Evolutionary conservation across 768 basidiomycete genomes (phyloP), one percentile per base, ranked within the genome.

Genomic region (Pleurotus tuoliensis): DNA sequence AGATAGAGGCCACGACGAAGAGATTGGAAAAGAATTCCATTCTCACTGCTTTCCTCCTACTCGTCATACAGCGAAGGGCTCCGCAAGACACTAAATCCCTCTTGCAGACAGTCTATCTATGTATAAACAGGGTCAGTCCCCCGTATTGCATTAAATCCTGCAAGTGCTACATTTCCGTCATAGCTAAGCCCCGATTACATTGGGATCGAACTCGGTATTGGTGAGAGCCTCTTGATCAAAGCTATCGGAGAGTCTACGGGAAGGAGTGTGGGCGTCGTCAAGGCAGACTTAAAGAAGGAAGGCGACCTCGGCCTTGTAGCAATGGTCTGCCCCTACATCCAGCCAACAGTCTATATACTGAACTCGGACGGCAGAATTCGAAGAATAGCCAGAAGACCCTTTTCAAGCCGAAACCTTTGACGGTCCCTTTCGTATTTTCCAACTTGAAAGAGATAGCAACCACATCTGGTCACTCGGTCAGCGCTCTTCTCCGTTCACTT

Each of bases 261-360:
- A n/a, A 82, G 97, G 56, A 93, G 86, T 61, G 69, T 84, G 39
- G 77, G 84, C 2, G 78, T 87, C 44, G 83, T 99, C 64, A 98
- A 98, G 67, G 83, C 87, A 4, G 96, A 98, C 64, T 77, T 98
- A 59, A 93, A 94, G 80, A 91, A 86, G 67, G 93, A 94, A 66
- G 97, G 97, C 38, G 97, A 99, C 67, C 76, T 99, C 5, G 97
- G 97, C 6, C 77, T 95, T 25, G 96, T 99, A 1, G 97, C 97
- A n/a, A 94, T 90, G 90, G 95, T 87, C 56, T 62, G 81, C 60
- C 13, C 57, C 15, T 55, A 16, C 18, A 54, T 38, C 46, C 22
- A 16, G 34, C 45, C 47, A 12, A 45, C 12, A 27, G 18, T 25
- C 5, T 56, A 51, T 39, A 56, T 55, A 9, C 50, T 39, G 11